Evolutionary conservation across 202 grass and related monocot genomes (phyloP), one percentile per base, ranked within the genome.

Genomic region (Setaria italica): DNA sequence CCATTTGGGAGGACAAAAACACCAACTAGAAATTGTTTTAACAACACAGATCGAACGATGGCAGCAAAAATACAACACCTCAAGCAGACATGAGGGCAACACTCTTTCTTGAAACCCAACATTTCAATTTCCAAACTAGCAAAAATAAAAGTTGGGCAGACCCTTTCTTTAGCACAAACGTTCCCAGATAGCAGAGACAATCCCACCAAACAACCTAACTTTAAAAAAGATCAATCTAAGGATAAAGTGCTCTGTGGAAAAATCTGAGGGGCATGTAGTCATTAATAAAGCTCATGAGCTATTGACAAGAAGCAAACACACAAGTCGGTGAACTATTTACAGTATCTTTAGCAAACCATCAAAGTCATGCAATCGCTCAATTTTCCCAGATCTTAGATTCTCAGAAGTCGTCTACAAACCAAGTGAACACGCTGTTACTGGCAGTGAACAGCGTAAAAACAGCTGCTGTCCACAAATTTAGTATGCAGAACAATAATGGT

Each of bases 201-300:
- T 76, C 35, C 65, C 47, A 64, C 41, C 17, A 42, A 58, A 88
- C 63, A 81, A 35, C 35, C 21, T 8, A 65, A 50, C 45, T 50
- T 62, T 42, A 1, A 7, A 56, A 1, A 9, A 65, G 85, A 77
- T n/a, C 57, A 81, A 82, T 15, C 47, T 46, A 68, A 60, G 16
- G 30, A 71, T 68, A 60, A 66, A 67, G 51, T 69, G 60, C 62
- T 74, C 53, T 82, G 58, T 71, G 50, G 70, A 70, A 87, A 87
- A 80, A 58, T 76, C 69, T 34, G 19, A 70, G 54, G 46, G 43
- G 34, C 70, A 17, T 29, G 8, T 74, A 79, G 49, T 73, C 67
- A 79, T 56, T n/a, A 51, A 49, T 46, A 71, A 21, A 87, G 45
- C 13, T 43, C 33, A 60, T 21, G 46, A 90, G 41, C 19, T 57